Conservation (phyloP, 2,329 filamentous ascomycete genomes). For the Aureobasidium lini region DNA sequence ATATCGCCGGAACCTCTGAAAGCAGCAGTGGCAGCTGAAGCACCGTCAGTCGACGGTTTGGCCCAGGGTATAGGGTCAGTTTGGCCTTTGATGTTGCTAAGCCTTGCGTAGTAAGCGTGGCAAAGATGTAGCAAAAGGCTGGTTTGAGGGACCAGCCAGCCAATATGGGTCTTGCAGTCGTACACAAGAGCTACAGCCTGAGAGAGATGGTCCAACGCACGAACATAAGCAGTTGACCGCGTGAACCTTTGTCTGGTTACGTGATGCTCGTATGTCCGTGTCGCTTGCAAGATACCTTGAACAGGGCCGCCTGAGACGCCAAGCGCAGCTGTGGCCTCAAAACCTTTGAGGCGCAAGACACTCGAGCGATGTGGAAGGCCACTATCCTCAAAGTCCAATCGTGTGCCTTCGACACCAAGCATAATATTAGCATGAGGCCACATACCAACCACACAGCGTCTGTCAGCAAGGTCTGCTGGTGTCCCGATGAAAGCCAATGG, state of each 20-base stretch:
- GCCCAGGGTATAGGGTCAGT: not conserved
- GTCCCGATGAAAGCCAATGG: too few species aligned
- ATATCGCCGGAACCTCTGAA: not conserved
- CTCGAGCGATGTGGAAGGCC: not conserved
- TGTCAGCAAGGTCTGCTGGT: not conserved
- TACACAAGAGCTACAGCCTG: not conserved
- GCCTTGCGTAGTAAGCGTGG: not conserved
- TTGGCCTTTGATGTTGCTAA: too few species aligned
- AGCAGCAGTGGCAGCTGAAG: not conserved
- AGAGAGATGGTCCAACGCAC: too few species aligned
- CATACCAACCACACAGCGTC: not conserved
- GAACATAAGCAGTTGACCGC: too few species aligned
- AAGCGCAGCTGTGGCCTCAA: too few species aligned
- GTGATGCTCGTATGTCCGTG: too few species aligned
- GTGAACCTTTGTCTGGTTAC: too few species aligned
- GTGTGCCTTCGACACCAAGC: not conserved
- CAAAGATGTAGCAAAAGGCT: not conserved
- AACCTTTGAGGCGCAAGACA: too few species aligned
- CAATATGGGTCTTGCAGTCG: not conserved
- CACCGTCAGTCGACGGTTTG: not conserved
- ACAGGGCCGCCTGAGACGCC: too few species aligned
- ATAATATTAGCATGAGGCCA: not conserved
- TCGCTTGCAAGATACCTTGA: too few species aligned
- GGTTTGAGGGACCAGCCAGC: not conserved
- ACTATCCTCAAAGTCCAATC: not conserved